A percentile compares a stretch with the other conserved stretches of the same genome.
Evolutionary conservation across 2,329 filamentous ascomycete genomes (phyloP).

Genomic region (Neonectria coccinea): DNA sequence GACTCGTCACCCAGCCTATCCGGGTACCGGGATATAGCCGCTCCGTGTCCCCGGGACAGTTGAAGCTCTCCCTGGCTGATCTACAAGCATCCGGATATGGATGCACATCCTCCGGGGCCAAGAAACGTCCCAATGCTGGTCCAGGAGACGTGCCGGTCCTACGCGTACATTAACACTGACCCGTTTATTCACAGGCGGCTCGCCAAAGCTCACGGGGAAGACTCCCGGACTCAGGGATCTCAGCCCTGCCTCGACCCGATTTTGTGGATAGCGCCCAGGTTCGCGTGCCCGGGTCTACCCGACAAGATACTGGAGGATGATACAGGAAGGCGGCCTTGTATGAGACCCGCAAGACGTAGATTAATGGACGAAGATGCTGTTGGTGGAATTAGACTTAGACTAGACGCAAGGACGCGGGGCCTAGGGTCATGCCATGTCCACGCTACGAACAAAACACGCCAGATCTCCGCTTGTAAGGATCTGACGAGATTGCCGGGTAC

Average conservation of each 20-base stretch:
- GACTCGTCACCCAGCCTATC: constrained; percentile 12
- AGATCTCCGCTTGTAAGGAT: background rate
- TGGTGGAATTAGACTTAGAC: background rate
- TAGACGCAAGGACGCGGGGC: background rate
- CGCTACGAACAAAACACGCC: background rate
- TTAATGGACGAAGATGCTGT: background rate
- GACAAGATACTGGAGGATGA: constrained; percentile 7
- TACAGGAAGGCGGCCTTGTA: background rate
- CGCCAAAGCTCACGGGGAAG: background rate
- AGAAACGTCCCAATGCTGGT: constrained; percentile 2
- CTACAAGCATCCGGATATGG: constrained; percentile 8
- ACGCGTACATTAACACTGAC: constrained; percentile 10
- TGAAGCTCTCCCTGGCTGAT: constrained; percentile 3
- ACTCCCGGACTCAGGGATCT: background rate
- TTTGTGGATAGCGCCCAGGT: constrained; percentile 9
- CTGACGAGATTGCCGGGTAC: background rate
- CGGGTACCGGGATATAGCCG: constrained; percentile 9
- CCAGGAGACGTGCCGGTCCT: constrained; percentile 8
- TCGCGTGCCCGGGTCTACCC: constrained; percentile 10
- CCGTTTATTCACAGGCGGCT: background rate
- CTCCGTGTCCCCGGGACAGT: background rate
- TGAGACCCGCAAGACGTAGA: too few species aligned
- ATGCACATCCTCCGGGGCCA: constrained; percentile 1
- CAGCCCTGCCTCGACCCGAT: constrained; percentile 4
- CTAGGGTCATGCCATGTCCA: background rate